Evolutionary conservation across 805 yeast species (phyloP), one percentile per base, ranked within the genome.

Genomic region (Wickerhamomyces xylosicus): DNA sequence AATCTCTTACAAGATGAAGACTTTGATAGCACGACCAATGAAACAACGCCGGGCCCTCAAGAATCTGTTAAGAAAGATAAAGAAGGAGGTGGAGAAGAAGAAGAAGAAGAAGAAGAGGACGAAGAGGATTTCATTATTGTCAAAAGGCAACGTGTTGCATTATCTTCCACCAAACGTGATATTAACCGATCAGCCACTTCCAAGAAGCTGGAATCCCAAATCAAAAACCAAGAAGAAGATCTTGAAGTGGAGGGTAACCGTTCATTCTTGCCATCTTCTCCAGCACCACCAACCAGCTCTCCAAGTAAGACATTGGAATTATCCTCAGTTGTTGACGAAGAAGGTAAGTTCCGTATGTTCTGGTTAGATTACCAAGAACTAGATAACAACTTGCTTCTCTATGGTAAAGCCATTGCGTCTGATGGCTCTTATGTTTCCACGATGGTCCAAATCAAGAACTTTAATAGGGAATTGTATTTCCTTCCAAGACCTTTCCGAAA

Each of bases 331-430:
- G 50, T 52, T 13, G 53, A 47, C 3, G 58, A 50, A 19, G 62
- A 56, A 28, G 63, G 59, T 33, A 61, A 60, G 1, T 71, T 87
- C 54, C 73, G 74, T 49, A 77, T 90, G 79, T 92, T 72, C 58
- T 92, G 97, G 97, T 61, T 84, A 22, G 98, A 92, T 59, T 87
- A 78, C 57, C 69, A 82, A 19, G 97, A 90, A 55, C 75, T 81
- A 11, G 84, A 79, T 42, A 71, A 71, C 47, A 62, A 77, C 0
- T 61, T 92, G 36, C 57, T 85, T 16, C 65, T 92, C 9, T 90
- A 83, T 57, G 98, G 98, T 39, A 86, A 87, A 54, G 71, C 82
- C 11, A 67, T 71, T 41, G 67, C 87, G 4, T 62, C 62, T 8
- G 77, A 76, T 36, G 75, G 78, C 4, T 62, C 67, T 9, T 57